Percentiles rank a stretch among this genome's conserved stretches.
phyloP scores from a whole-genome alignment of 2,329 filamentous ascomycete genomes.

The Torrubiellomyces zombiae region DNA sequence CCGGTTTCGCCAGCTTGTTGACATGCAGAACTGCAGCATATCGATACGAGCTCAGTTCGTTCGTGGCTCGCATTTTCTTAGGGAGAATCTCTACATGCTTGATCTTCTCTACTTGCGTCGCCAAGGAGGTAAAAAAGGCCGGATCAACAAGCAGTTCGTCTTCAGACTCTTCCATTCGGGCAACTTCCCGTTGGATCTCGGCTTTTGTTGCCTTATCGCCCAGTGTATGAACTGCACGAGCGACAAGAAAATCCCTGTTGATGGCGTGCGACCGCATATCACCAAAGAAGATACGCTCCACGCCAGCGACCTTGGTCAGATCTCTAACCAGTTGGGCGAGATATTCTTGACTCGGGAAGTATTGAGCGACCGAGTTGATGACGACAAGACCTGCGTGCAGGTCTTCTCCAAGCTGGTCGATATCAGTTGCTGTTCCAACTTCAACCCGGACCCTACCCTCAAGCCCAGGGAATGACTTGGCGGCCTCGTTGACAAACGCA shows the following conservation, averaged over 20 bases:
- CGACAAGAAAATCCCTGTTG: constrained; percentile 5
- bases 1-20: background rate
- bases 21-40: constrained; percentile 8
- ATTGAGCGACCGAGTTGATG: constrained; percentile 13
- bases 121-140: constrained; percentile 9
- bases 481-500: constrained; percentile 6
- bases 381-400: constrained; percentile 7
- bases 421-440: constrained; percentile 9
- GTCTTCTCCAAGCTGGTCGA: constrained; percentile 2
- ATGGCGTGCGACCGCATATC: constrained; percentile 7
- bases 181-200: constrained; percentile 4
- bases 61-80: constrained; percentile 9
- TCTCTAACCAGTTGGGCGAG: constrained; percentile 6
- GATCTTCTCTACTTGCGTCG: constrained; percentile 2
- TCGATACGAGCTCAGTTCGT: constrained; percentile 9
- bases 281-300: constrained; percentile 6
- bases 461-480: constrained; percentile 4
- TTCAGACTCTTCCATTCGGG: constrained; percentile 5
- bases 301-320: constrained; percentile 2
- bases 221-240: constrained; percentile 1
- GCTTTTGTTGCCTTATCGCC: constrained; percentile 1
- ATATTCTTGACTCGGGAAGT: constrained; percentile 13
- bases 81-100: constrained; percentile 9
- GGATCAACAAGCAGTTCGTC: constrained; percentile 9
- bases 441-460: constrained; percentile 5